Evolutionary conservation across 108 stramenopile species (phyloP).

Genomic region (Bacterosira constricta): DNA sequence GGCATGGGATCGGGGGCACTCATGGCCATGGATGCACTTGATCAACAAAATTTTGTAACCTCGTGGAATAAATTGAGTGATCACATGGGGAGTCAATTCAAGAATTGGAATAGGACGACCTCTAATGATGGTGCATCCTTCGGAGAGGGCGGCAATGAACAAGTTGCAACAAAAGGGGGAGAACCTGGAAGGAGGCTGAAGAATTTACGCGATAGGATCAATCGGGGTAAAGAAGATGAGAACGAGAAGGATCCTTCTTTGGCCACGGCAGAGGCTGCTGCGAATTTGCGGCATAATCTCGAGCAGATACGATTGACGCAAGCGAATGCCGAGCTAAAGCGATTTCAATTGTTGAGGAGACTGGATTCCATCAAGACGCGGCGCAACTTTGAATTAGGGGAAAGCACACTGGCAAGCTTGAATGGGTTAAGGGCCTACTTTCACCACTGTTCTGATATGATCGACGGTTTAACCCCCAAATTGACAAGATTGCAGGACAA

Average conservation of each 20-base stretch:
- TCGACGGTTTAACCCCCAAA: slow-evolving; percentile 61
- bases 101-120: slow-evolving; percentile 38
- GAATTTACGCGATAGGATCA: slow-evolving; percentile 11
- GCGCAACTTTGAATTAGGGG: slow-evolving; percentile 89
- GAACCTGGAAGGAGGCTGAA: slow-evolving; percentile 35
- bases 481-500: slow-evolving; percentile 67
- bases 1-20: slow-evolving; percentile 5
- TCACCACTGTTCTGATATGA: slow-evolving; percentile 76
- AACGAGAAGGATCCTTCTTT: slow-evolving; percentile 52
- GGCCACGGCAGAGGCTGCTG: slow-evolving; percentile 57
- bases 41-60: slow-evolving; percentile 41
- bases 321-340: slow-evolving; percentile 82
- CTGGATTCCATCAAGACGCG: slow-evolving; percentile 82
- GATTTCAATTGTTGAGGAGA: slow-evolving; percentile 81
- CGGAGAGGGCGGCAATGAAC: slow-evolving; percentile 22
- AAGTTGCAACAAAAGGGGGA: slow-evolving; percentile 41
- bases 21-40: slow-evolving; percentile 26
- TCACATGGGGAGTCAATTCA: slow-evolving; percentile 72
- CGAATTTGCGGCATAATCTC: slow-evolving; percentile 70
- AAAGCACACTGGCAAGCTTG: slow-evolving; percentile 71
- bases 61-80: slow-evolving; percentile 82
- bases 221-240: slow-evolving; percentile 24
- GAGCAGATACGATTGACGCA: slow-evolving; percentile 82
- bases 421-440: slow-evolving; percentile 77
- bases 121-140: slow-evolving; percentile 13